Percentiles rank a stretch among this genome's conserved stretches.
Evolutionary conservation across 805 yeast genomes (phyloP).

Genomic region (Naumovozyma baii): DNA sequence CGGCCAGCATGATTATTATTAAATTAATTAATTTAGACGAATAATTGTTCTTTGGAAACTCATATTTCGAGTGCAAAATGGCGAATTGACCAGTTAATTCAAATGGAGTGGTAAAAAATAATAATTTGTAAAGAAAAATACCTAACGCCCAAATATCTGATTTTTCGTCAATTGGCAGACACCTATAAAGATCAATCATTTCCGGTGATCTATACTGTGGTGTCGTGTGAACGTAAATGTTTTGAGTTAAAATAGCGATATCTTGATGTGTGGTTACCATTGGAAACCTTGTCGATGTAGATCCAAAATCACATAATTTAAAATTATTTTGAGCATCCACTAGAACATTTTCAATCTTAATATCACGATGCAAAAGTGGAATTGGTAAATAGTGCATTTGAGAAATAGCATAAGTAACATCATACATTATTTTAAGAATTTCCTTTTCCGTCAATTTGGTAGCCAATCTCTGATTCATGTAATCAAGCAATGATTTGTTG

Average conservation of each 20-base stretch:
- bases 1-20: slow-evolving; percentile 72
- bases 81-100: slow-evolving; percentile 79
- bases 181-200: slow-evolving; percentile 82
- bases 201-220: slow-evolving; percentile 95
- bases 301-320: slow-evolving; percentile 91
- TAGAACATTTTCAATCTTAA: slow-evolving; percentile 89
- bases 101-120: slow-evolving; percentile 92
- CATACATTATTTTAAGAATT: slow-evolving; percentile 74
- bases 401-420: slow-evolving; percentile 70
- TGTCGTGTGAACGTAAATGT: slow-evolving; percentile 83
- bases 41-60: slow-evolving; percentile 66
- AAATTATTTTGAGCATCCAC: slow-evolving; percentile 61
- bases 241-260: slow-evolving; percentile 69
- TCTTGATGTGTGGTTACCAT: slow-evolving; percentile 70
- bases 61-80: slow-evolving; percentile 74
- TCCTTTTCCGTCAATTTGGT: slow-evolving; percentile 71
- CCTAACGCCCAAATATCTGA: slow-evolving; percentile 97
- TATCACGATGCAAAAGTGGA: slow-evolving; percentile 84
- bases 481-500: slow-evolving; percentile 79
- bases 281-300: slow-evolving; percentile 47
- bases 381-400: slow-evolving; percentile 69
- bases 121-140: slow-evolving; percentile 76
- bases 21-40: slow-evolving; percentile 67
- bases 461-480: slow-evolving; percentile 77
- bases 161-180: slow-evolving; percentile 81